Evolutionary conservation across 73 alveolate genomes (phyloP).

Genomic region (Symbiodinium natans): DNA sequence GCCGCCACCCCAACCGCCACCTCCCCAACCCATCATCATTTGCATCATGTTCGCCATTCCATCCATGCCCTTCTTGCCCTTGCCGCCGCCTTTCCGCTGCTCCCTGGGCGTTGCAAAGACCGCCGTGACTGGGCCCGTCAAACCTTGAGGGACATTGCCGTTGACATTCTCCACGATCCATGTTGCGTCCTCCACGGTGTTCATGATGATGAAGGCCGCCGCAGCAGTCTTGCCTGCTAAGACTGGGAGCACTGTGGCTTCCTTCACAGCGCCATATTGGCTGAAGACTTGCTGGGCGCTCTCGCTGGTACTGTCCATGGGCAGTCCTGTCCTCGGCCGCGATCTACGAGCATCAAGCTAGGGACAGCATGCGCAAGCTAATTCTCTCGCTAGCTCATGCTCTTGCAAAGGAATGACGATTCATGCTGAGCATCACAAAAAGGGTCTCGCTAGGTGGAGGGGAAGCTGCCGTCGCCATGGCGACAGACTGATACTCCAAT

Average conservation of each 20-base stretch:
- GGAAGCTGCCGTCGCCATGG: conserved; percentile 26
- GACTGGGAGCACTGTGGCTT: conserved; percentile 62
- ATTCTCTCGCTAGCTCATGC: too few species aligned
- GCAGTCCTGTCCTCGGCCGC: conserved; percentile 68
- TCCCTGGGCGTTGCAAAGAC: conserved; percentile 78
- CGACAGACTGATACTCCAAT: too few species aligned
- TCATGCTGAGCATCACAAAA: conserved; percentile 20
- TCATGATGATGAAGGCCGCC: conserved; percentile 77
- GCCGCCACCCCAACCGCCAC: conserved; percentile 73
- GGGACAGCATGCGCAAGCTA: too few species aligned
- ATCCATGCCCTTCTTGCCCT: conserved; percentile 14
- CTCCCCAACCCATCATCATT: conserved; percentile 82
- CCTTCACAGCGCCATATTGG: conserved; percentile 77
- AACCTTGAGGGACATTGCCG: conserved; percentile 79
- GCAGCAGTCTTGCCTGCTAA: conserved; percentile 70
- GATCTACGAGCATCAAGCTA: too few species aligned
- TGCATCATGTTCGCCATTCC: conserved; percentile 23
- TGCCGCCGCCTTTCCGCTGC: conserved; percentile 43
- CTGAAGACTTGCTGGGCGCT: conserved; percentile 43
- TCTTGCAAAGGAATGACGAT: too few species aligned
- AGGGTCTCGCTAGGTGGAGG: conserved; percentile 86
- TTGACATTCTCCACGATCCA: conserved; percentile 71
- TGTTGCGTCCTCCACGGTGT: conserved; percentile 68
- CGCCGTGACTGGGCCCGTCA: conserved; percentile 25
- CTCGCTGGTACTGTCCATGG: conserved; percentile 19